These are phyloP conservation scores for Cladosporium sp. DNA, from an alignment of 2,329 filamentous ascomycete species.

Conservation along the genomic window DNA sequence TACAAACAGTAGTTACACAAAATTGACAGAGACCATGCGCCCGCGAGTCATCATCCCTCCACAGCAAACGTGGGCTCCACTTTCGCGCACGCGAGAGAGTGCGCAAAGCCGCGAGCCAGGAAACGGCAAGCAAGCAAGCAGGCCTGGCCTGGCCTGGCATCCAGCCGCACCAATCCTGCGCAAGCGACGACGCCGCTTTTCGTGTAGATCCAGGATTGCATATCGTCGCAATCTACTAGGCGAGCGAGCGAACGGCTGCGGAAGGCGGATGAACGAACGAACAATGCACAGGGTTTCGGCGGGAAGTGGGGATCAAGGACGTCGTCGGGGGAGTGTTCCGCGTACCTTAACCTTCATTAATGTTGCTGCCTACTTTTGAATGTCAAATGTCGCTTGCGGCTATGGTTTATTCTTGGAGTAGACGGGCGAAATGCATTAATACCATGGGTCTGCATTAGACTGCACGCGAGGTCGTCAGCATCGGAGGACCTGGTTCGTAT, in stretches of 20 bases:
- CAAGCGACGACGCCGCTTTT: not conserved
- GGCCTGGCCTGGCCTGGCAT: not conserved
- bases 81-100: not conserved
- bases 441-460: not conserved
- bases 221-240: not conserved
- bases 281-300: not conserved
- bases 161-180: not conserved
- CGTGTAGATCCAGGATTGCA: conserved; percentile 5
- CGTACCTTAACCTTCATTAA: not conserved
- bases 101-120: conserved; percentile 3
- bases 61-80: conserved; percentile 7
- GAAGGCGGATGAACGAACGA: not conserved
- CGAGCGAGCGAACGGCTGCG: not conserved
- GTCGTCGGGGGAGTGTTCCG: not conserved
- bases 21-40: not conserved
- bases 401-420: conserved; percentile 1
- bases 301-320: not conserved
- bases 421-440: not conserved
- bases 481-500: not conserved
- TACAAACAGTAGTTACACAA: not conserved
- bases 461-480: not conserved
- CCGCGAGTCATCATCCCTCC: conserved; percentile 5
- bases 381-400: not conserved
- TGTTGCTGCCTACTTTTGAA: not conserved
- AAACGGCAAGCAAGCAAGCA: not conserved